Evolutionary conservation across 1,284 basidiomycete species (phyloP).

Genomic region (Coriolopsis trogii): DNA sequence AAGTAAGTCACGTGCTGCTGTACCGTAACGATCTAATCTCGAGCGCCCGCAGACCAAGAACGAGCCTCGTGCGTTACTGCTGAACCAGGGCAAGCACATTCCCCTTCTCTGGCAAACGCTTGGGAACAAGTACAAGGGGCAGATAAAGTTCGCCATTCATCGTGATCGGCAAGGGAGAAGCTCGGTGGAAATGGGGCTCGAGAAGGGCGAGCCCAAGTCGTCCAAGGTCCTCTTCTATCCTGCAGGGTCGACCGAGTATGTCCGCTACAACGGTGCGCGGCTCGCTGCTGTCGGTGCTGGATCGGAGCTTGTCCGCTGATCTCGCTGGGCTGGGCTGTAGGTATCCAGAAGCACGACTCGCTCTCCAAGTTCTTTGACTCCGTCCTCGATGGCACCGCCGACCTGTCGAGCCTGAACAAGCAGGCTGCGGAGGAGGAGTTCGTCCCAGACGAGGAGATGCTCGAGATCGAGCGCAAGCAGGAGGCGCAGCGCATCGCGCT

Average conservation of each 20-base stretch:
- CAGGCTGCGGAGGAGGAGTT: conserved; percentile 41
- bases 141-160: conserved; percentile 70
- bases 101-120: conserved; percentile 88
- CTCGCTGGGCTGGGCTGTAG: conserved; percentile 36
- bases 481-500: conserved; percentile 55
- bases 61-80: conserved; percentile 70
- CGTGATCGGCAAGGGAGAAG: conserved; percentile 67
- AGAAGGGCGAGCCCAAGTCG: conserved; percentile 53
- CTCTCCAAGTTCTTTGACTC: conserved; percentile 71
- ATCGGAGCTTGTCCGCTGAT: conserved; percentile 3
- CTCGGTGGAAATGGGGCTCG: conserved; percentile 57
- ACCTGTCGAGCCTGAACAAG: conserved; percentile 47
- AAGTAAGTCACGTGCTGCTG: conserved; percentile 44
- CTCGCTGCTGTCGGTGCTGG: conserved; percentile 8
- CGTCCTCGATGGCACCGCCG: conserved; percentile 63
- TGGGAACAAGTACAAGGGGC: conserved; percentile 70
- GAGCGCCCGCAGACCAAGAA: conserved; percentile 45
- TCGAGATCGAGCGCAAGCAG: conserved; percentile 52
- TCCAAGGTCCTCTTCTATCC: conserved; percentile 71
- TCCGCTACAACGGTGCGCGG: conserved; percentile 67
- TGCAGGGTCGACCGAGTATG: conserved; percentile 52
- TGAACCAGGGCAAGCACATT: conserved; percentile 76
- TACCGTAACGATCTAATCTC: neutral
- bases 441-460: conserved; percentile 44
- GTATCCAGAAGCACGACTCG: conserved; percentile 64